Base-by-base conservation (phyloP, 2,329 filamentous ascomycete species). In the Fusarium sp. region DNA sequence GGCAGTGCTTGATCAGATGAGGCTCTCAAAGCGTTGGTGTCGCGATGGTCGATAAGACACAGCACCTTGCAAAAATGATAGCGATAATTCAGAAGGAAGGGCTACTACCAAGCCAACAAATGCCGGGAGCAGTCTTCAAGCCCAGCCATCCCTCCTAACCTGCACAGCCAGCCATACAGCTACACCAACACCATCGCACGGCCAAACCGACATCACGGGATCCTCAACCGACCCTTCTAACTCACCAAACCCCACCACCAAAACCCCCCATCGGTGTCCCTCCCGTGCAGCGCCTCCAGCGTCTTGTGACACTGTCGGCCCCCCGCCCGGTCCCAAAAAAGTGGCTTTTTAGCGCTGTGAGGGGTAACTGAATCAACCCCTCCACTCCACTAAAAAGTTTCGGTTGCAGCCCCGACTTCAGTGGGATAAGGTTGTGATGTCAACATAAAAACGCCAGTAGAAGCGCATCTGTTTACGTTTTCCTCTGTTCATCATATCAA, bases 231-330 rank as follows among this genome's bases (percentile, higher is more conserved):
- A 73, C 30, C 28, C 41, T 5, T 14, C 36, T 38, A 36, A 8
- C 34, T 41, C 38, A 22, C 32, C 13, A 36, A 55, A 42, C 34
- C 36, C 51, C 34, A 55, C 51, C 51, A n/a, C 51, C 34, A 41
- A 28, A 54, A 28, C 15, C 24, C 24, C 24, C 51, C 51, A 36
- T 68, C 52, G 48, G 52, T 12, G 34, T 28, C n/a, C 60, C 56
- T 62, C 56, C 28, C 41, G 38, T 41, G 9, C 55, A 50, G 41
- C 30, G 10, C 42, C 22, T 41, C 24, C 52, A 52, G 51, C 62
- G 61, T 67, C 62, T 56, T 48, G 67, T 64, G 71, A 72, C 47
- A 55, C 54, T 32, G 45, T 70, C 72, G 72, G 72, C n/a, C 55
- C 30, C 32, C 8, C 14, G 50, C 45, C 67, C 71, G 71, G 50